phyloP scores from a whole-genome alignment of 495 filamentous ascomycete genomes.

The Penicillium verhagenii region DNA sequence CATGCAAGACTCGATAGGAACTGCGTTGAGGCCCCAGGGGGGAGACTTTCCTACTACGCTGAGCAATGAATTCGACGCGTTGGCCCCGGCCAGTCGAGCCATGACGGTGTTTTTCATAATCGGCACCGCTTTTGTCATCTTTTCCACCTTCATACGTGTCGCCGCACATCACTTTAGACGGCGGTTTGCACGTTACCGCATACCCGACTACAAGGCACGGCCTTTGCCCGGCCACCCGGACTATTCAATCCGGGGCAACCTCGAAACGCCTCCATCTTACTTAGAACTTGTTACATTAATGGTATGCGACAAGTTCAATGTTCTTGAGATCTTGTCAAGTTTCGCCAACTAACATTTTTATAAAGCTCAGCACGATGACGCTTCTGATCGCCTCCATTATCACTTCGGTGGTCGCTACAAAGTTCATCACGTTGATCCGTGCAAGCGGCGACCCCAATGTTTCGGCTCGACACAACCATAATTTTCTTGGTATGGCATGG shows the following conservation, averaged over 20 bases:
- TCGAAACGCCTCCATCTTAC: background rate
- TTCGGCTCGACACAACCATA: background rate
- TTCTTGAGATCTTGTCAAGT: background rate
- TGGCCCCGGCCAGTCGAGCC: background rate
- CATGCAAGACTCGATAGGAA: background rate
- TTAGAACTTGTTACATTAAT: background rate
- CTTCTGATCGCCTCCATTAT: background rate
- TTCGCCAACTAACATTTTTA: background rate
- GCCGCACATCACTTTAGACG: background rate
- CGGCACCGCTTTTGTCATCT: background rate
- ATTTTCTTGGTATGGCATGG: background rate
- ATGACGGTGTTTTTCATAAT: background rate
- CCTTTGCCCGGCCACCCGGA: background rate
- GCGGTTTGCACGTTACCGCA: background rate
- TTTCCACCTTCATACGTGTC: background rate
- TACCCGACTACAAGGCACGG: background rate
- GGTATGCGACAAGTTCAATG: background rate
- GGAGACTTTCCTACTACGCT: background rate
- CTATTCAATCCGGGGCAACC: background rate
- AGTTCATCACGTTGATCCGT: background rate
- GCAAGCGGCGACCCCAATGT: background rate
- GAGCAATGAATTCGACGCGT: background rate
- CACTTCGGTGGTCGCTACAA: background rate
- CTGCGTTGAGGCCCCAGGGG: background rate
- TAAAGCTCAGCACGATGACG: background rate